phyloP scores from a whole-genome alignment of 805 yeast species.

The Metschnikowia continentalis region DNA sequence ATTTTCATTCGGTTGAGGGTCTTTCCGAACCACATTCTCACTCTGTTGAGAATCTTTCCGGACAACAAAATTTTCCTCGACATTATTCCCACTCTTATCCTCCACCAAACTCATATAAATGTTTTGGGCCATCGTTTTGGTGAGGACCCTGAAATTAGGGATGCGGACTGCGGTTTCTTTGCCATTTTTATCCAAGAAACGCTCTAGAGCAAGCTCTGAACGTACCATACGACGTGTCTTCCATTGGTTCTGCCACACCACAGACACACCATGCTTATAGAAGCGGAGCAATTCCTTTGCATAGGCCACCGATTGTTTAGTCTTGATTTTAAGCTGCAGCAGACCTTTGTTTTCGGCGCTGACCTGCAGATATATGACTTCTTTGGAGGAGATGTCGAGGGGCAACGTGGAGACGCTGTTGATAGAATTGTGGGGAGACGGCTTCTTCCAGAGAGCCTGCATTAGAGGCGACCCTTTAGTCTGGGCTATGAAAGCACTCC shows the following conservation, averaged over 20 bases:
- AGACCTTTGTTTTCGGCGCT: slow-evolving; percentile 17
- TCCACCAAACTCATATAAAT: slow-evolving; percentile 38
- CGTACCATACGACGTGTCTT: slow-evolving; percentile 16
- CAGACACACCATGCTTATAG: slow-evolving; percentile 55
- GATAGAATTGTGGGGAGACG: neutral
- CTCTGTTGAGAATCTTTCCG: neutral
- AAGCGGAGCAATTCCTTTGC: slow-evolving; percentile 46
- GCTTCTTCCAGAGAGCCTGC: slow-evolving; percentile 9
- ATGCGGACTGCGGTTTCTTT: slow-evolving; percentile 23
- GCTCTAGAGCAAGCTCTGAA: slow-evolving; percentile 18
- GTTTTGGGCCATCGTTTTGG: slow-evolving; percentile 31
- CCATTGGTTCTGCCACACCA: slow-evolving; percentile 47
- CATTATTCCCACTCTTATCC: slow-evolving; percentile 16
- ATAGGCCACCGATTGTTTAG: slow-evolving; percentile 40
- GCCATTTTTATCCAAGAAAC: slow-evolving; percentile 22
- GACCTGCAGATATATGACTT: slow-evolving; percentile 24
- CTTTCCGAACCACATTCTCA: slow-evolving; percentile 7
- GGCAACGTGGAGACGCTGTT: slow-evolving; percentile 31
- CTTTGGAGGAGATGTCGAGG: slow-evolving; percentile 22
- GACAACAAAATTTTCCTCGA: neutral
- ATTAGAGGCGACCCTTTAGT: slow-evolving; percentile 8
- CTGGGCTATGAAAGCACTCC: slow-evolving; percentile 1
- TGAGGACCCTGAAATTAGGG: slow-evolving; percentile 33
- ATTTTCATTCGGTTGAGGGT: slow-evolving; percentile 5
- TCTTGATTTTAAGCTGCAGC: slow-evolving; percentile 16